Conservation (phyloP, 106 monocot genomes). For the Dioscorea dumetorum region DNA sequence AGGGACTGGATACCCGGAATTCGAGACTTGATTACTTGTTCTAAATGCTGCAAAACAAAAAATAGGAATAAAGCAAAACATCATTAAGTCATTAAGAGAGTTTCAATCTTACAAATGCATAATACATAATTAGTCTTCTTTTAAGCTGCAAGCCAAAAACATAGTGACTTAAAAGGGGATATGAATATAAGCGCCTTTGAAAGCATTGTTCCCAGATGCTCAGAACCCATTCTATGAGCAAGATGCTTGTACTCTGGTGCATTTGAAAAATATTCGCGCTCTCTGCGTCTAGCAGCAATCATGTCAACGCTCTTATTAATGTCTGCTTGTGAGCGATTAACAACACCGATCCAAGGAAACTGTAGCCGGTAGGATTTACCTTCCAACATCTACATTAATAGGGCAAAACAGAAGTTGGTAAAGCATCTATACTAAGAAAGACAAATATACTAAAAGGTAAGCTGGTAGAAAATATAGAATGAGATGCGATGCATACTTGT, state of each 20-base stretch:
- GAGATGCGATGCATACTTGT: no score
- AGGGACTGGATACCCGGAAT: constrained; percentile 95
- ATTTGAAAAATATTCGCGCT: constrained; percentile 69
- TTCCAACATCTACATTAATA: constrained; percentile 56
- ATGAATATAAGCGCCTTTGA: constrained; percentile 43
- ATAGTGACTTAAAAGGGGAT: neutral
- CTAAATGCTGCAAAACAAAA: constrained; percentile 72
- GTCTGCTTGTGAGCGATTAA: constrained; percentile 76
- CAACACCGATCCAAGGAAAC: constrained; percentile 82
- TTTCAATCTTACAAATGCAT: neutral
- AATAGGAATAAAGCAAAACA: no score
- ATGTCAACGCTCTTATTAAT: constrained; percentile 91
- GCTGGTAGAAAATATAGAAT: no score
- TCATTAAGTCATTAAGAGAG: neutral
- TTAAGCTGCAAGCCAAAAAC: neutral
- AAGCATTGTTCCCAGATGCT: constrained; percentile 71
- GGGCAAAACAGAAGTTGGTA: neutral
- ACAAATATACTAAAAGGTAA: no score
- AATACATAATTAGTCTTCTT: no score
- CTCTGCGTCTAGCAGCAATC: constrained; percentile 83
- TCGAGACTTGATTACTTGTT: constrained; percentile 90
- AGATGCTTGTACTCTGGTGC: constrained; percentile 84
- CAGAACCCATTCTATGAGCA: constrained; percentile 78
- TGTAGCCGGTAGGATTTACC: constrained; percentile 71
- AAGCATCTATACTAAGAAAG: no score